These are phyloP conservation scores for Diaporthe destruens DNA, from an alignment of 2,329 filamentous ascomycete genomes.

Conservation along the genomic window DNA sequence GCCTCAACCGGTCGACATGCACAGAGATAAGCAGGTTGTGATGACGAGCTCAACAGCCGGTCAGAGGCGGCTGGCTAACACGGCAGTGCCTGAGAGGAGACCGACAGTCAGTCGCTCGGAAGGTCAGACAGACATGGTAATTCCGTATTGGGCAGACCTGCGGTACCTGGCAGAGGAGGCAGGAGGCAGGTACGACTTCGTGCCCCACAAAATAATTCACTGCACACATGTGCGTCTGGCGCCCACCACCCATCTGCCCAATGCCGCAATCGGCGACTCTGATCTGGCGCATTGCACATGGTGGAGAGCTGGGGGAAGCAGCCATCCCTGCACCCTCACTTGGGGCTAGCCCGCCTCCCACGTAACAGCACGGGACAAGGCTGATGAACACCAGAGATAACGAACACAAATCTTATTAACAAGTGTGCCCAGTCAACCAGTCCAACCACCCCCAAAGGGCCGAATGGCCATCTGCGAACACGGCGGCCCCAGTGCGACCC, in stretches of 20 bases:
- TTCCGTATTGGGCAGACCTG: neutral
- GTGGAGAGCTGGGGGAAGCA: constrained; percentile 35
- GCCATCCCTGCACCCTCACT: constrained; percentile 23
- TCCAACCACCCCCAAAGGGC: neutral
- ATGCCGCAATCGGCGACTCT: constrained; percentile 39
- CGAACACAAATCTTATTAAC: constrained; percentile 23
- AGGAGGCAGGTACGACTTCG: neutral
- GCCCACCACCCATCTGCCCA: neutral
- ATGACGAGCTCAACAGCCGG: neutral
- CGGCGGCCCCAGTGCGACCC: constrained; percentile 31
- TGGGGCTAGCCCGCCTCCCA: constrained; percentile 20
- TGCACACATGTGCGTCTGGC: too few relatives aligned
- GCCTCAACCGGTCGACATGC: neutral
- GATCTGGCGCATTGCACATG: constrained; percentile 19
- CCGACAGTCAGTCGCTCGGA: neutral
- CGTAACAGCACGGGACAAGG: constrained; percentile 13
- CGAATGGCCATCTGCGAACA: constrained; percentile 17
- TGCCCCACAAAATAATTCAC: neutral
- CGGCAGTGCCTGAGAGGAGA: too few relatives aligned
- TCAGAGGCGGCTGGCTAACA: neutral
- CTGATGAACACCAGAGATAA: constrained; percentile 31
- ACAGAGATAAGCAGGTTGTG: constrained; percentile 12
- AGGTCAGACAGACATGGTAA: neutral
- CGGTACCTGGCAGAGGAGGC: neutral
- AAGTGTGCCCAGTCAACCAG: constrained; percentile 2